phyloP scores from a whole-genome alignment of 169 alveolate species.

The Eimeria tenella region DNA sequence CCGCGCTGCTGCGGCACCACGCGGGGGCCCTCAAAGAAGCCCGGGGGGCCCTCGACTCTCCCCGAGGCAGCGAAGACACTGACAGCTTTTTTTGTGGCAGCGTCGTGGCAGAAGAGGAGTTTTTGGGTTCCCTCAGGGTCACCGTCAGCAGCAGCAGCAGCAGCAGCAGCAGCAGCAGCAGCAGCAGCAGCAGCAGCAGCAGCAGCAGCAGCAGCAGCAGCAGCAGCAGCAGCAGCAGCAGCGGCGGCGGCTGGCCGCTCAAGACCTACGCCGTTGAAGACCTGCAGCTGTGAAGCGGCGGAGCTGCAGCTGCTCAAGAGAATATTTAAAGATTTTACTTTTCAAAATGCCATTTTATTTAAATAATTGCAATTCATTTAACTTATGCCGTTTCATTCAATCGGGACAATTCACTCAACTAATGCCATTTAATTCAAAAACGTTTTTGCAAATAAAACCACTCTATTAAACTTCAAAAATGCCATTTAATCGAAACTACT shows the following conservation, averaged over 20 bases:
- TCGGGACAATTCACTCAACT: background rate
- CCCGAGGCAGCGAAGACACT: conserved; percentile 15
- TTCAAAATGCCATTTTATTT: background rate
- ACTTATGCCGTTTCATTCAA: background rate
- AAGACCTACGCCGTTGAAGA: background rate
- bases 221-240: too few species aligned
- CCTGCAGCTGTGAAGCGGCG: background rate
- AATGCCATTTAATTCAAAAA: background rate
- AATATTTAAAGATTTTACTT: background rate
- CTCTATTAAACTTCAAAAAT: too few species aligned
- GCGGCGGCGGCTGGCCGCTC: too few species aligned
- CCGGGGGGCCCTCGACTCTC: background rate
- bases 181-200: background rate
- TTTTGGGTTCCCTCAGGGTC: background rate
- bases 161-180: too few species aligned
- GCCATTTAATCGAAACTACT: too few species aligned
- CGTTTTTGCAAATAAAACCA: too few species aligned
- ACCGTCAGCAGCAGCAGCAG: background rate
- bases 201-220: too few species aligned
- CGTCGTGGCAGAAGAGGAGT: background rate
- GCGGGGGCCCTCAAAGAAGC: background rate
- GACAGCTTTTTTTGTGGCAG: conserved; percentile 25
- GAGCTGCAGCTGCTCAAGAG: background rate
- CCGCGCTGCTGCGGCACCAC: conserved; percentile 21
- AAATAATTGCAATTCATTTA: too few species aligned